Evolutionary conservation across 2,329 filamentous ascomycete genomes (phyloP).

Genomic region (Pseudohalonectria lignicola): DNA sequence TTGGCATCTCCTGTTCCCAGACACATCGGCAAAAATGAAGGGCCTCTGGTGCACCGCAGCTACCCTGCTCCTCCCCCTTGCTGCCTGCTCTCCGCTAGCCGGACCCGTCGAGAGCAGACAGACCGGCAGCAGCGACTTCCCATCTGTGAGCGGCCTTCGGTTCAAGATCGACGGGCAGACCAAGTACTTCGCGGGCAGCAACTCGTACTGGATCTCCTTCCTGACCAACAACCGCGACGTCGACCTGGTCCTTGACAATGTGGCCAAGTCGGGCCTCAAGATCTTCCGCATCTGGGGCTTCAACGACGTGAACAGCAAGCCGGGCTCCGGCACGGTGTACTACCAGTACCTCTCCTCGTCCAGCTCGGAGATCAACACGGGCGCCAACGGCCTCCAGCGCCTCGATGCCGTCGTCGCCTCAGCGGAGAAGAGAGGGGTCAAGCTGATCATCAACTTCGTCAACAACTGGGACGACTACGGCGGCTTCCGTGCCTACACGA

Average conservation of each 20-base stretch:
- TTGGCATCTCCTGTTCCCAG: too few relatives aligned
- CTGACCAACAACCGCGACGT: slow-evolving; percentile 41
- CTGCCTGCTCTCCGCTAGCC: not conserved
- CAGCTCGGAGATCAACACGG: slow-evolving; percentile 50
- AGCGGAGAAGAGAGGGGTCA: slow-evolving; percentile 47
- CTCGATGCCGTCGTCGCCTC: slow-evolving; percentile 53
- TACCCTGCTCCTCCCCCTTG: not conserved
- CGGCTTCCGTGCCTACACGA: slow-evolving; percentile 48
- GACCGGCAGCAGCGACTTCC: slow-evolving; percentile 4
- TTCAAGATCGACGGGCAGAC: slow-evolving; percentile 31
- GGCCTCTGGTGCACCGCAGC: not conserved
- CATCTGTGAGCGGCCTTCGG: slow-evolving; percentile 11
- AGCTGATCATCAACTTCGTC: slow-evolving; percentile 54
- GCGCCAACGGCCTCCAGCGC: slow-evolving; percentile 48
- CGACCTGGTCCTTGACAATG: slow-evolving; percentile 35
- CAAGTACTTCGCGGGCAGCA: slow-evolving; percentile 40
- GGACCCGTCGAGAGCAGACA: not conserved
- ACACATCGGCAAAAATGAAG: not conserved
- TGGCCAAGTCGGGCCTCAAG: slow-evolving; percentile 39
- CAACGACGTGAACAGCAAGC: slow-evolving; percentile 40
- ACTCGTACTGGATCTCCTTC: slow-evolving; percentile 45
- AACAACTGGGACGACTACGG: slow-evolving; percentile 61
- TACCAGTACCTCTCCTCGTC: slow-evolving; percentile 41
- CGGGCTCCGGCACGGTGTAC: slow-evolving; percentile 27
- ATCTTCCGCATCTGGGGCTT: slow-evolving; percentile 53